These are phyloP conservation scores for Hypoxylon lenormandii DNA, from an alignment of 495 filamentous ascomycete genomes.

Conservation along the genomic window DNA sequence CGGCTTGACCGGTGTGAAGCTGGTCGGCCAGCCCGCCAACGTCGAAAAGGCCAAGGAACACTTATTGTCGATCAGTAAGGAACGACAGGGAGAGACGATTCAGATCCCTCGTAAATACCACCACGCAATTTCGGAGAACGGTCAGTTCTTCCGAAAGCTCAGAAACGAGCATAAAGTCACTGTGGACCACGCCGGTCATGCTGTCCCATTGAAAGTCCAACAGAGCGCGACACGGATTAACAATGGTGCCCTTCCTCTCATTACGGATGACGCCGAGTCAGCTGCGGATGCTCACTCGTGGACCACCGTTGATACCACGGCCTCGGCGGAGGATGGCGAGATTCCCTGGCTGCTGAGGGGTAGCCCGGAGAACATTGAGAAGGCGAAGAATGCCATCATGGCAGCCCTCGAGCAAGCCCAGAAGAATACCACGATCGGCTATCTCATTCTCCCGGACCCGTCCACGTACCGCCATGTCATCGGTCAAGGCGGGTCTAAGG, in stretches of 20 bases:
- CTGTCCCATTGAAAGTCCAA: constrained; percentile 74
- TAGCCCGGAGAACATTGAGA: constrained; percentile 75
- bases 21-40: constrained; percentile 78
- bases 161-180: constrained; percentile 84
- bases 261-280: constrained; percentile 80
- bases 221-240: constrained; percentile 61
- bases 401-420: constrained; percentile 77
- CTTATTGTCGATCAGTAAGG: constrained; percentile 81
- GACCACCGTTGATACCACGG: constrained; percentile 75
- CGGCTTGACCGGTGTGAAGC: constrained; percentile 80
- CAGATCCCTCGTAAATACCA: constrained; percentile 83
- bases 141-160: constrained; percentile 88
- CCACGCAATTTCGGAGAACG: constrained; percentile 86
- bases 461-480: constrained; percentile 89
- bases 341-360: constrained; percentile 95
- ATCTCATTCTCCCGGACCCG: constrained; percentile 89
- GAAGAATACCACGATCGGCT: constrained; percentile 79
- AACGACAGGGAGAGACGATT: constrained; percentile 86
- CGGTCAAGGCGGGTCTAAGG: constrained; percentile 86
- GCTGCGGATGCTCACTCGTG: constrained; percentile 77
- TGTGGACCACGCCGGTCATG: constrained; percentile 86
- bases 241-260: constrained; percentile 77
- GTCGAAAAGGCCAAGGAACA: constrained; percentile 88
- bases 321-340: constrained; percentile 70
- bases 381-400: constrained; percentile 77